phyloP scores from a whole-genome alignment of 805 yeast genomes.

The Monosporozyma unispora region DNA sequence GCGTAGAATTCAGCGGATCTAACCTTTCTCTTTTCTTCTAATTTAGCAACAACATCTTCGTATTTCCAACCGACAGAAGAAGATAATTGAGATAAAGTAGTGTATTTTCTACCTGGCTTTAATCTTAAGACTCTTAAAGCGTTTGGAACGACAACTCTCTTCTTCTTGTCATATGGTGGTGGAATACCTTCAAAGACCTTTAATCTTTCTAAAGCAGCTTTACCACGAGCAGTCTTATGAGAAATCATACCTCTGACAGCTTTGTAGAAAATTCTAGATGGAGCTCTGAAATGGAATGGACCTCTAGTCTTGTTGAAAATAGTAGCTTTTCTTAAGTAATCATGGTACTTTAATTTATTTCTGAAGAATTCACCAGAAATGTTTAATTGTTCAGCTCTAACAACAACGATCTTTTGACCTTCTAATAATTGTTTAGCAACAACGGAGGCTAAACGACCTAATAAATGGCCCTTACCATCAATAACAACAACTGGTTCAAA shows the following conservation, averaged over 20 bases:
- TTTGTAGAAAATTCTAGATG: slow-evolving; percentile 99
- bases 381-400: slow-evolving; percentile 96
- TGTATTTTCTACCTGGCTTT: slow-evolving; percentile 99
- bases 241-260: slow-evolving; percentile 99
- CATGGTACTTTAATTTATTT: slow-evolving; percentile 99
- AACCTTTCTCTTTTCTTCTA: slow-evolving; percentile 99
- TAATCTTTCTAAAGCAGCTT: slow-evolving; percentile 98
- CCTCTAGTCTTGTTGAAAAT: slow-evolving; percentile 98
- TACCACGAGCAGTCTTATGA: slow-evolving; percentile 99
- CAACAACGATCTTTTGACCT: slow-evolving; percentile 97
- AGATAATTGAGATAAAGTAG: slow-evolving; percentile 94
- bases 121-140: slow-evolving; percentile 98
- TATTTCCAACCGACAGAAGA: slow-evolving; percentile 99
- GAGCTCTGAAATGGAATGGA: slow-evolving; percentile 99
- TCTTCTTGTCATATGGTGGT: slow-evolving; percentile 98
- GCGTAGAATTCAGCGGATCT: slow-evolving; percentile 98
- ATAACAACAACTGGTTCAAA: slow-evolving; percentile 96
- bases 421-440: slow-evolving; percentile 97
- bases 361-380: slow-evolving; percentile 99
- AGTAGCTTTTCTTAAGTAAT: slow-evolving; percentile 98
- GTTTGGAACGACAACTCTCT: slow-evolving; percentile 99
- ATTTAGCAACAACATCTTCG: slow-evolving; percentile 94
- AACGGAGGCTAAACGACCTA: slow-evolving; percentile 98
- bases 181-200: slow-evolving; percentile 99
- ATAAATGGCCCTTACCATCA: slow-evolving; percentile 99